These are phyloP conservation scores for Hypoxylon sp. DNA, from an alignment of 2,329 filamentous ascomycete genomes.

Conservation along the genomic window DNA sequence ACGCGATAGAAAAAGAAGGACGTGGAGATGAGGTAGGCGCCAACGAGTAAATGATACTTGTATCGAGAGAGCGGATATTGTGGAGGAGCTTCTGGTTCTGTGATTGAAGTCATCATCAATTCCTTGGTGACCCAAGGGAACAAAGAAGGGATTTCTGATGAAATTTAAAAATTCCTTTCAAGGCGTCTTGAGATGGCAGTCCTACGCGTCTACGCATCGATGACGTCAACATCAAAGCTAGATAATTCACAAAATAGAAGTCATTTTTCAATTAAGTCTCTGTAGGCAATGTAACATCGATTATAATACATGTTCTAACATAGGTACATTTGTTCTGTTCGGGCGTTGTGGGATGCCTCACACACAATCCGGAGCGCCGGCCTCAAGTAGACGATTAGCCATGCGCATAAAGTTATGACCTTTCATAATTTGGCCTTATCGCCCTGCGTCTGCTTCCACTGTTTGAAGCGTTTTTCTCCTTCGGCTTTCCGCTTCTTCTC, in stretches of 20 bases:
- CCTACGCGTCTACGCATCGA: not conserved
- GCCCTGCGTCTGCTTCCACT: conserved; percentile 62
- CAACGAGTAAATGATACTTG: too few relatives aligned
- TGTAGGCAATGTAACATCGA: not conserved
- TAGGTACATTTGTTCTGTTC: not conserved
- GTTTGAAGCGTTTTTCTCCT: conserved; percentile 63
- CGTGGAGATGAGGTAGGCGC: too few relatives aligned
- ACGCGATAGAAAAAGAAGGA: too few relatives aligned
- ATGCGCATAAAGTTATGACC: not conserved
- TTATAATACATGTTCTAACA: not conserved
- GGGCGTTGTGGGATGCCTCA: not conserved
- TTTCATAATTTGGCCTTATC: conserved; percentile 60
- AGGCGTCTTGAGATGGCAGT: too few relatives aligned
- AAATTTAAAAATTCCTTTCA: too few relatives aligned
- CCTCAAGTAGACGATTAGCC: not conserved
- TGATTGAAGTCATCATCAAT: too few relatives aligned
- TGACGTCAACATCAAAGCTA: not conserved
- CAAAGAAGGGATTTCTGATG: too few relatives aligned
- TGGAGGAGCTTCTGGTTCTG: too few relatives aligned
- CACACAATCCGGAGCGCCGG: not conserved
- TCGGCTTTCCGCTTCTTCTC: conserved; percentile 66
- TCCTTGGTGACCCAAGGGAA: too few relatives aligned
- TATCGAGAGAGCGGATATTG: too few relatives aligned
- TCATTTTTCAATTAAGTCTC: not conserved
- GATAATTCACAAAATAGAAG: not conserved